Evolutionary conservation across 2,329 filamentous ascomycete genomes (phyloP).

Genomic region (Berkeleyomyces rouxiae): DNA sequence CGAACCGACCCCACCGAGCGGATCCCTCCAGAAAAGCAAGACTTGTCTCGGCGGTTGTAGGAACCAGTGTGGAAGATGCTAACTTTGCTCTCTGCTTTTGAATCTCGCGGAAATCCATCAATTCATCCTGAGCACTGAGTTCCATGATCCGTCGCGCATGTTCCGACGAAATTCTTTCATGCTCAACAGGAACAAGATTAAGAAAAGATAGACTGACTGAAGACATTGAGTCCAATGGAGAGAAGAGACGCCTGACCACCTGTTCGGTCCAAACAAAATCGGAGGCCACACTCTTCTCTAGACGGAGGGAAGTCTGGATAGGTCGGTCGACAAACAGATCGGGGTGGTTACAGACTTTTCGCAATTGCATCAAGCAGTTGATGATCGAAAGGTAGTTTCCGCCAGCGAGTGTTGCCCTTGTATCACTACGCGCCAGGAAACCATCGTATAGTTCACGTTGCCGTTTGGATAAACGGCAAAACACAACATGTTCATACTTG

Average conservation of each 20-base stretch:
- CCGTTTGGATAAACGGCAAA: slow-evolving; percentile 85
- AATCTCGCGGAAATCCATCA: not conserved
- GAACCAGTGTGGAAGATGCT: slow-evolving; percentile 40
- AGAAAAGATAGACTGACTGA: slow-evolving; percentile 59
- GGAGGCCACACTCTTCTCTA: slow-evolving; percentile 53
- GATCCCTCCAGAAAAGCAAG: slow-evolving; percentile 57
- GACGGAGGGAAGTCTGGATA: slow-evolving; percentile 92
- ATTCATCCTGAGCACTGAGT: slow-evolving; percentile 3
- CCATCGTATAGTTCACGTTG: slow-evolving; percentile 94
- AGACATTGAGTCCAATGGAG: slow-evolving; percentile 24
- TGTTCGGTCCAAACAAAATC: slow-evolving; percentile 39
- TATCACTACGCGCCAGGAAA: slow-evolving; percentile 81
- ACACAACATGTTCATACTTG: slow-evolving; percentile 94
- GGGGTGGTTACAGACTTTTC: slow-evolving; percentile 96
- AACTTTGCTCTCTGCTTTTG: slow-evolving; percentile 26
- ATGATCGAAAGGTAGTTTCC: slow-evolving; percentile 97
- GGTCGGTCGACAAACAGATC: slow-evolving; percentile 91
- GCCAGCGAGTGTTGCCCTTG: slow-evolving; percentile 70
- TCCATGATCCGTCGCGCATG: slow-evolving; percentile 17
- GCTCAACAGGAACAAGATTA: slow-evolving; percentile 48
- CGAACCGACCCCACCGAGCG: slow-evolving; percentile 50
- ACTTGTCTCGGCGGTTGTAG: slow-evolving; percentile 50
- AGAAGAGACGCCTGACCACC: slow-evolving; percentile 47
- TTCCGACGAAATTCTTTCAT: slow-evolving; percentile 34
- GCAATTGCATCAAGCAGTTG: slow-evolving; percentile 91